A percentile compares a stretch with the other conserved stretches of the same genome.
These are phyloP conservation scores for Calonectria pauciramosa DNA, from an alignment of 2,329 filamentous ascomycete genomes.

Conservation along the genomic window DNA sequence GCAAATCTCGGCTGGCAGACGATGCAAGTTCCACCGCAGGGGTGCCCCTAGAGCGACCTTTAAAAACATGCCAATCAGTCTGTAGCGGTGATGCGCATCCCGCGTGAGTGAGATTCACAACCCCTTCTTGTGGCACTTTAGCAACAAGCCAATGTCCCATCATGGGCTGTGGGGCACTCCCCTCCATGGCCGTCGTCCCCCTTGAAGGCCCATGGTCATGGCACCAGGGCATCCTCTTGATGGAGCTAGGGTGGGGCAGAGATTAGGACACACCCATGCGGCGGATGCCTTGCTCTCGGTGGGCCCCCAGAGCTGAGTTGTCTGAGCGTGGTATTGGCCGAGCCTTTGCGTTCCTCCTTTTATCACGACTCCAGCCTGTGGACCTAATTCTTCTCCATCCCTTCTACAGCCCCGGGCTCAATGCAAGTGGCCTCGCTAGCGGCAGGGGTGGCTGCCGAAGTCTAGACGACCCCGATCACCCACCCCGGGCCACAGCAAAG, in stretches of 20 bases:
- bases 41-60: constrained; percentile 32
- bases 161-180: constrained; percentile 32
- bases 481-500: constrained; percentile 33
- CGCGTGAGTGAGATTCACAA: constrained; percentile 46
- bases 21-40: constrained; percentile 23
- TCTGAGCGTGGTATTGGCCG: constrained; percentile 34
- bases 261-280: constrained; percentile 10
- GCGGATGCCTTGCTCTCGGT: constrained; percentile 10
- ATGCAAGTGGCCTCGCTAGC: constrained; percentile 43
- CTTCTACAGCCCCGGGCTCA: constrained; percentile 43
- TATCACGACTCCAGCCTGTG: constrained; percentile 45
- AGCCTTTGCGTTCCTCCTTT: neutral
- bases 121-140: constrained; percentile 46
- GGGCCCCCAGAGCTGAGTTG: constrained; percentile 1
- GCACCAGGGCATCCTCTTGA: constrained; percentile 23
- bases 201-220: constrained; percentile 15
- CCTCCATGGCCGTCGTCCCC: constrained; percentile 22
- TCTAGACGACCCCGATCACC: constrained; percentile 43
- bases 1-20: constrained; percentile 17
- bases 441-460: constrained; percentile 42
- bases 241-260: constrained; percentile 11
- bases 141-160: constrained; percentile 45
- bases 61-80: constrained; percentile 43
- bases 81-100: constrained; percentile 44
- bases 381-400: constrained; percentile 47